phyloP scores from a whole-genome alignment of 441 rosid genomes.

The Biscutella laevigata region DNA sequence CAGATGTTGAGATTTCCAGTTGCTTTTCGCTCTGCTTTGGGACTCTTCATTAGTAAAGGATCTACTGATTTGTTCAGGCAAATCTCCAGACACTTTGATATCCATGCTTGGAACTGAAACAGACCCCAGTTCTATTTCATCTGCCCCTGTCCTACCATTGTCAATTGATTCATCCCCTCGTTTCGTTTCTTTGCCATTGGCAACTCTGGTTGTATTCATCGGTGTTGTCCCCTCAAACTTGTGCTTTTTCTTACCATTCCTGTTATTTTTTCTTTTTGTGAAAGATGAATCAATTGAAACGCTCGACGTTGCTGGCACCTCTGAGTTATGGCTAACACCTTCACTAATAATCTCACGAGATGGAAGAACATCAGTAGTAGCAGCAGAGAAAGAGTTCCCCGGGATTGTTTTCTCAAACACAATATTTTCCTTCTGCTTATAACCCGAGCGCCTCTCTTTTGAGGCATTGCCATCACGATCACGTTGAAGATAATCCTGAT shows the following conservation, averaged over 20 bases:
- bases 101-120: conserved; percentile 28
- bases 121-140: conserved; percentile 36
- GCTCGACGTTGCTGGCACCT: conserved; percentile 30
- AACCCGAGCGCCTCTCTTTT: conserved; percentile 49
- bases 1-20: conserved; percentile 61
- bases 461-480: conserved; percentile 29
- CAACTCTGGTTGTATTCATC: conserved; percentile 25
- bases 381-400: conserved; percentile 31
- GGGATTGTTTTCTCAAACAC: conserved; percentile 32
- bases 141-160: conserved; percentile 29
- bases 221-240: conserved; percentile 48
- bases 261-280: conserved; percentile 52
- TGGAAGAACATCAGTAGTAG: conserved; percentile 31
- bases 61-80: conserved; percentile 36
- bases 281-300: conserved; percentile 39
- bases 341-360: conserved; percentile 31
- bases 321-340: conserved; percentile 30
- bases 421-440: conserved; percentile 48
- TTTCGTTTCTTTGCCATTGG: conserved; percentile 32
- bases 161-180: conserved; percentile 15
- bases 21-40: conserved; percentile 42
- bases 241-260: conserved; percentile 54
- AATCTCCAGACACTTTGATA: conserved; percentile 39
- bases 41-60: conserved; percentile 49
- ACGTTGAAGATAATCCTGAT: conserved; percentile 23